phyloP scores from a whole-genome alignment of 805 yeast genomes.

The Monosporozyma aerobia region DNA sequence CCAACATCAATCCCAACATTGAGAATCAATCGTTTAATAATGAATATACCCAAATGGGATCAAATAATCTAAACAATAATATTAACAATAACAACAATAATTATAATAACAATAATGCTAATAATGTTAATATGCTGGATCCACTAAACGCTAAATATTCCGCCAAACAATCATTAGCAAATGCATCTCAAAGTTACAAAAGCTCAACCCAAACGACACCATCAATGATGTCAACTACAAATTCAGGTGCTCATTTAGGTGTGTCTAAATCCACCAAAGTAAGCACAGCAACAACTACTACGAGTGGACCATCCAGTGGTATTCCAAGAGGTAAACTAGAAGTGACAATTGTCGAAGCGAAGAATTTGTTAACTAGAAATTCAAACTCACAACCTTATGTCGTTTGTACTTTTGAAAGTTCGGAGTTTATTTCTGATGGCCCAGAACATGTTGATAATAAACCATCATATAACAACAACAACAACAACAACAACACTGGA shows the following conservation, averaged over 20 bases:
- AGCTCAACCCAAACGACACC: not conserved
- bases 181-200: slow-evolving; percentile 3
- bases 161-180: slow-evolving; percentile 8
- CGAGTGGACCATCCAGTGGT: slow-evolving; percentile 11
- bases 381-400: slow-evolving; percentile 70
- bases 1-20: not conserved
- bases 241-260: not conserved
- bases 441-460: slow-evolving; percentile 40
- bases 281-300: slow-evolving; percentile 2
- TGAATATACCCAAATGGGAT: not conserved
- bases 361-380: slow-evolving; percentile 48
- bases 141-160: not conserved
- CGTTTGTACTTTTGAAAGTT: slow-evolving; percentile 83
- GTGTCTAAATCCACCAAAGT: not conserved
- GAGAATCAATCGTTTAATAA: not conserved
- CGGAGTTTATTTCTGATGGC: slow-evolving; percentile 81
- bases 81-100: slow-evolving; percentile 11
- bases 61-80: too few species aligned
- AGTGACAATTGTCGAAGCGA: slow-evolving; percentile 75
- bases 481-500: slow-evolving; percentile 5
- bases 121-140: slow-evolving; percentile 9
- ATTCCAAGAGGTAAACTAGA: slow-evolving; percentile 74
- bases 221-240: not conserved
- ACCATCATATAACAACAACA: slow-evolving; percentile 16
- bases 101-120: slow-evolving; percentile 10